Evolutionary conservation across 495 filamentous ascomycete species (phyloP).

Genomic region (Talaromyces adpressus): DNA sequence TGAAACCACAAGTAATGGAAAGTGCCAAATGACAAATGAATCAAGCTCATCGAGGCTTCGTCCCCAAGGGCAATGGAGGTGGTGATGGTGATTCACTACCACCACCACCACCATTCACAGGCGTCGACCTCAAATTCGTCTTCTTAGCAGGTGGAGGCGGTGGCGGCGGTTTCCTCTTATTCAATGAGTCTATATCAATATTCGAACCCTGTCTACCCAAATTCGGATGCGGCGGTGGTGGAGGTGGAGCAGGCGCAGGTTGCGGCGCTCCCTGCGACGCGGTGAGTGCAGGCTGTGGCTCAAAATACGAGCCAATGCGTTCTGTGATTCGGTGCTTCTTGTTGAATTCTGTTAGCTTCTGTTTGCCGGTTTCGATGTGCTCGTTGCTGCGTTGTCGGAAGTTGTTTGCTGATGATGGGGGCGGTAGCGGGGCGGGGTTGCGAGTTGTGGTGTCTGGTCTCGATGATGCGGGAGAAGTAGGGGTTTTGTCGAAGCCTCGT

Average conservation of each 20-base stretch:
- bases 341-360: constrained; percentile 50
- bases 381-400: constrained; percentile 67
- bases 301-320: constrained; percentile 28
- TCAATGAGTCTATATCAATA: constrained; percentile 20
- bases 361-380: constrained; percentile 59
- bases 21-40: background rate
- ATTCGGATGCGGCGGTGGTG: constrained; percentile 10
- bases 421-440: constrained; percentile 2
- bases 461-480: background rate
- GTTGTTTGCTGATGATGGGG: constrained; percentile 49
- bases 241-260: constrained; percentile 2
- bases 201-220: constrained; percentile 12
- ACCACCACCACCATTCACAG: constrained; percentile 10
- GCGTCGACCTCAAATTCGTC: constrained; percentile 30
- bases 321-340: constrained; percentile 42
- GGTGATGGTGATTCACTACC: constrained; percentile 20
- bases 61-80: constrained; percentile 33
- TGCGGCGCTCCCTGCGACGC: constrained; percentile 8
- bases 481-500: background rate
- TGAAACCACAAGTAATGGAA: background rate
- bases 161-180: constrained; percentile 60
- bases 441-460: background rate
- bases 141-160: constrained; percentile 63
- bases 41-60: constrained; percentile 35
- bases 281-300: constrained; percentile 26